Base-by-base conservation (phyloP, 768 basidiomycete genomes). In the Tylopilus sp. region DNA sequence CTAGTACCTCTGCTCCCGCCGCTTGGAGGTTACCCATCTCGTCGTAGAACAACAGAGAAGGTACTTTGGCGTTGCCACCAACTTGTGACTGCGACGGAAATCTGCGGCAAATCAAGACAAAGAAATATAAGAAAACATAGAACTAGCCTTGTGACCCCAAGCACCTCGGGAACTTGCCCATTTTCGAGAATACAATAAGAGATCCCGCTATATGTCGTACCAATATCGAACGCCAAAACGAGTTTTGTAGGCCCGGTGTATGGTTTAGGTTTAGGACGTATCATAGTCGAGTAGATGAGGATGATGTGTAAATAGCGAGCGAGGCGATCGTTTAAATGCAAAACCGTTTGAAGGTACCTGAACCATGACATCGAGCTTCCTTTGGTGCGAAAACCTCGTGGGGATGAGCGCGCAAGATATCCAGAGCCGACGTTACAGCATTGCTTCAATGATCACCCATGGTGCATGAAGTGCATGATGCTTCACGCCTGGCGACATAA, bases 121-220 rank as follows among this genome's bases (percentile, higher is more conserved):
- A 1, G 17, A 36, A 4, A 26, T 2, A 17, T 3, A n/a, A 40
- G n/a, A 15, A 15, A 23, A 39, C 6, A 4, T 28, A 25, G 10
- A 21, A 8, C 40, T 53, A 40, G n/a, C 62, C 50, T 52, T 2
- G 47, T 44, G 5, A 58, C 54, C 8, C 57, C 52, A 13, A 28
- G 48, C 2, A 55, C 28, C 17, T 57, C 55, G 1, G 54, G 55
- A 13, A 53, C 54, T 48, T 49, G 50, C 6, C 52, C 61, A 7
- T 13, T 18, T 9, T 46, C 40, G 3, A 59, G 52, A 30, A 64
- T 47, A 25, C 58, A 57, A 40, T 77, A 77, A 1, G 73, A 73
- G 6, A 77, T 61, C 3, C 75, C 75, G 28, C 75, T 77, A 51
- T 53, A 76, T 0, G 76, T 78, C 0, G 75, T 78, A 2, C 78